Evolutionary conservation across 257 asterid species (phyloP).

Genomic region (Forsythia viridissima): DNA sequence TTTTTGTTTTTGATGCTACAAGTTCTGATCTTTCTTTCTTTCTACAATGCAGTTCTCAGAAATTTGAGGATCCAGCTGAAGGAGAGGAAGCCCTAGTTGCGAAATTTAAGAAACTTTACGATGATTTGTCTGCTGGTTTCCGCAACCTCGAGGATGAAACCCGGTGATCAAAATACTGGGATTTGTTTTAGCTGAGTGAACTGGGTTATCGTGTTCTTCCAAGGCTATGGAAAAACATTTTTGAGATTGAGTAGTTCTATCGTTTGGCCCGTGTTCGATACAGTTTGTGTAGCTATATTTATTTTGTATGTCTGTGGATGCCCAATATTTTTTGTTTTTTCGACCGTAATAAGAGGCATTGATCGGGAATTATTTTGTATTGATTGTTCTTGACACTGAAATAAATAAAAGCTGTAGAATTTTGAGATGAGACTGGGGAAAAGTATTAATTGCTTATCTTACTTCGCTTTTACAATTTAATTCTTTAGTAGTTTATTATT

Average conservation of each 20-base stretch:
- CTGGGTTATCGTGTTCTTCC: conserved; percentile 8
- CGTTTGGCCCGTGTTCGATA: conserved; percentile 29
- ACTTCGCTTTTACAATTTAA: neutral
- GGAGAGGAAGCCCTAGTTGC: conserved; percentile 76
- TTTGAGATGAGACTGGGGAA: neutral
- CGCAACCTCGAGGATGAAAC: conserved; percentile 96
- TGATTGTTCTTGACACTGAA: conserved; percentile 15
- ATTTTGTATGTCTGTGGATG: conserved; percentile 21
- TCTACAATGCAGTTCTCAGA: conserved; percentile 71
- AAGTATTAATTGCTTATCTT: neutral
- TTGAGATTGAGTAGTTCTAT: conserved; percentile 24
- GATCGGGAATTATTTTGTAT: conserved; percentile 23
- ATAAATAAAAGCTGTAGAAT: conserved; percentile 26
- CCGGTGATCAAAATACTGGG: conserved; percentile 45
- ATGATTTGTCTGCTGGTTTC: conserved; percentile 92
- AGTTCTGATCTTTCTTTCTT: conserved; percentile 1
- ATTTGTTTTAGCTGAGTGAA: conserved; percentile 8
- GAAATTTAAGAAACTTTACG: conserved; percentile 82
- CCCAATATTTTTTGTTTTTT: conserved; percentile 37
- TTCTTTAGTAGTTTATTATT: neutral
- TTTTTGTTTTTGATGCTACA: neutral
- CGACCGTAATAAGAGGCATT: conserved; percentile 42
- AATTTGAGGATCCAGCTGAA: conserved; percentile 98
- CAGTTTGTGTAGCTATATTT: conserved; percentile 40
- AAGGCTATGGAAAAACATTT: conserved; percentile 18